Evolutionary conservation across 1,284 basidiomycete species (phyloP).

Genomic region (Leccinum huronense): DNA sequence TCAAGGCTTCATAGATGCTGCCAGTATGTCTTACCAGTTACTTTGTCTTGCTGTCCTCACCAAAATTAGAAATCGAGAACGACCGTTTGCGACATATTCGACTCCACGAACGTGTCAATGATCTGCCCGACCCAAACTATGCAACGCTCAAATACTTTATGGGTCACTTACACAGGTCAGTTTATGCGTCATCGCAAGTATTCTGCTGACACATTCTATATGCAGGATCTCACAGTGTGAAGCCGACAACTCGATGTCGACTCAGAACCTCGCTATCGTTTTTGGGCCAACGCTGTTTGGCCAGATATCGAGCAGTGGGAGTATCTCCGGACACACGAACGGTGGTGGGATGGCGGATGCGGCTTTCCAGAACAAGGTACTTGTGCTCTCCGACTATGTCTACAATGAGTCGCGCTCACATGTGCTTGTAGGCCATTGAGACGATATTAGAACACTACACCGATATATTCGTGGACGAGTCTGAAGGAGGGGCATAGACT

Average conservation of each 20-base stretch:
- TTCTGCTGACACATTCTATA: conserved; percentile 12
- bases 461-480: conserved; percentile 79
- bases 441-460: conserved; percentile 78
- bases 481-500: conserved; percentile 37
- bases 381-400: conserved; percentile 2
- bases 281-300: conserved; percentile 96
- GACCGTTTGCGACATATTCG: conserved; percentile 92
- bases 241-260: conserved; percentile 87
- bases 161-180: conserved; percentile 86
- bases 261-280: conserved; percentile 93
- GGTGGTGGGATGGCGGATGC: conserved; percentile 51
- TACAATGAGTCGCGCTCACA: conserved; percentile 15
- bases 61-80: conserved; percentile 79
- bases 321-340: conserved; percentile 48
- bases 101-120: conserved; percentile 95
- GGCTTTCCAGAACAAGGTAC: conserved; percentile 53
- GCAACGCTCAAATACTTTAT: conserved; percentile 96
- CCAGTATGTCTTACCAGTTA: conserved; percentile 60
- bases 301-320: conserved; percentile 37
- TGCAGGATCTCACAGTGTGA: conserved; percentile 73
- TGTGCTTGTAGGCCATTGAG: conserved; percentile 60
- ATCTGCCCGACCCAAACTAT: conserved; percentile 97
- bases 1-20: conserved; percentile 91
- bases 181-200: neutral
- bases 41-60: conserved; percentile 14